Conservation (phyloP, 2,329 filamentous ascomycete species). For the Apiospora aurea region DNA sequence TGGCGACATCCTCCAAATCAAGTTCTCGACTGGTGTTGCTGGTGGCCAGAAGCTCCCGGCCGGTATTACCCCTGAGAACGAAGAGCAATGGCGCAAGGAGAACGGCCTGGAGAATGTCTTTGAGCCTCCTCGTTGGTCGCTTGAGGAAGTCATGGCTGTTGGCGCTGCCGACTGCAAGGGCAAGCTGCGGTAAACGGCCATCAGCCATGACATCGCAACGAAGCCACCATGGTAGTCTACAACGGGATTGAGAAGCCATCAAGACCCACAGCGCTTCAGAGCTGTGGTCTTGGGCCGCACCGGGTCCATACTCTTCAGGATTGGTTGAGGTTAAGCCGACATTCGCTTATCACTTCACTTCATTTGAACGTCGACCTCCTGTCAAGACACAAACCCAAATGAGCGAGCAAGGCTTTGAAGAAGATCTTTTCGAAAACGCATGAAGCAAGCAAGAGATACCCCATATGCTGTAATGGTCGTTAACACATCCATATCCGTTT, state of each 20-base stretch:
- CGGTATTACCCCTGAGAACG: conserved; percentile 73
- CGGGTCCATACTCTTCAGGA: conserved; percentile 33
- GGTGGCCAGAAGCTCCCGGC: conserved; percentile 83
- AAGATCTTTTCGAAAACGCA: conserved; percentile 2
- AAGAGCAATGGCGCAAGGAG: conserved; percentile 70
- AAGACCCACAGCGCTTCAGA: conserved; percentile 41
- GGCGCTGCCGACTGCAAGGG: conserved; percentile 80
- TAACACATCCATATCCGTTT: conserved; percentile 1
- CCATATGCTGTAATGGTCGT: conserved; percentile 17
- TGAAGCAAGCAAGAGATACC: conserved; percentile 23
- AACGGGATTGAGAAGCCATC: conserved; percentile 32
- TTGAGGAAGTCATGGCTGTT: conserved; percentile 81
- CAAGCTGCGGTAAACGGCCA: conserved; percentile 65
- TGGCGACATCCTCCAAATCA: conserved; percentile 89
- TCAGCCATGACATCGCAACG: not conserved
- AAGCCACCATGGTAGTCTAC: conserved; percentile 39
- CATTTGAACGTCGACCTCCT: conserved; percentile 26
- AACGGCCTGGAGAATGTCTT: conserved; percentile 76
- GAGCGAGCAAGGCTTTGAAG: conserved; percentile 13
- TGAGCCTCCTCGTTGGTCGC: conserved; percentile 78
- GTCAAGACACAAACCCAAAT: conserved; percentile 20
- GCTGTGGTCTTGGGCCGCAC: conserved; percentile 37
- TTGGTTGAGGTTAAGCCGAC: conserved; percentile 27
- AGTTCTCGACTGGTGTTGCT: conserved; percentile 95
- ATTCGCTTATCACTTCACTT: conserved; percentile 30